Percentiles rank a stretch among this genome's conserved stretches.
Conservation (phyloP, 2,329 filamentous ascomycete species). For the Fusarium phyllophilum region DNA sequence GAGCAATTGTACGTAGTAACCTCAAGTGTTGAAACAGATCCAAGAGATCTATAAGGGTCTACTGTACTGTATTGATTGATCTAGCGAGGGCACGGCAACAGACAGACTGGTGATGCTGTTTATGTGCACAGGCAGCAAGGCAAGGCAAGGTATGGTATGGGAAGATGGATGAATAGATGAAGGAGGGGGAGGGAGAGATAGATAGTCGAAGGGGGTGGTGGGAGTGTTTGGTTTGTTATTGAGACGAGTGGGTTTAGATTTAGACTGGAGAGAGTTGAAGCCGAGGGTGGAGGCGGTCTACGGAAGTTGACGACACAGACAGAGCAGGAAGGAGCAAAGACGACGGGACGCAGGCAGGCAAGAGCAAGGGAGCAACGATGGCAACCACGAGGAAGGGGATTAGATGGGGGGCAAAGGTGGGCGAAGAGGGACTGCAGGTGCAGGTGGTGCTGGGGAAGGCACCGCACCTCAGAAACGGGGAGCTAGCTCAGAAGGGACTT, state of each 20-base stretch:
- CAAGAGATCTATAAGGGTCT: slow-evolving; percentile 28
- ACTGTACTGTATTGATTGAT: slow-evolving; percentile 24
- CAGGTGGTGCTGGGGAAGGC: slow-evolving; percentile 34
- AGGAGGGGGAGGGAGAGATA: slow-evolving; percentile 21
- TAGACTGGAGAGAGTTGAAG: slow-evolving; percentile 34
- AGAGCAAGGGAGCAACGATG: slow-evolving; percentile 38
- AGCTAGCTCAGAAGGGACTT: slow-evolving; percentile 36
- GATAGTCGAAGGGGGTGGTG: slow-evolving; percentile 27
- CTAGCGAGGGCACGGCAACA: slow-evolving; percentile 24
- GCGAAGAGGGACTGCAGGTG: slow-evolving; percentile 25
- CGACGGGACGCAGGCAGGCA: slow-evolving; percentile 3
- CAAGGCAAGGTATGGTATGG: background rate
- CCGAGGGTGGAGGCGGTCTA: slow-evolving; percentile 44
- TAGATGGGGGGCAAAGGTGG: slow-evolving; percentile 37
- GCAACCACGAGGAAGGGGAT: slow-evolving; percentile 34
- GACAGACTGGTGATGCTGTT: slow-evolving; percentile 4
- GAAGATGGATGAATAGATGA: background rate
- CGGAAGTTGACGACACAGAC: slow-evolving; percentile 38
- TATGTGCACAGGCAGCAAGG: slow-evolving; percentile 13
- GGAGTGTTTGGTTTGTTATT: slow-evolving; percentile 41
- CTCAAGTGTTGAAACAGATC: slow-evolving; percentile 28
- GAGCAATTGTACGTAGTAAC: slow-evolving; percentile 30
- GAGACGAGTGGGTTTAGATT: slow-evolving; percentile 26
- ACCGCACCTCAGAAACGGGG: slow-evolving; percentile 17
- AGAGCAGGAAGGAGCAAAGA: slow-evolving; percentile 18